These are phyloP conservation scores for Saccharomyces hybrid DNA, from an alignment of 1,139 yeast species.

Conservation along the genomic window DNA sequence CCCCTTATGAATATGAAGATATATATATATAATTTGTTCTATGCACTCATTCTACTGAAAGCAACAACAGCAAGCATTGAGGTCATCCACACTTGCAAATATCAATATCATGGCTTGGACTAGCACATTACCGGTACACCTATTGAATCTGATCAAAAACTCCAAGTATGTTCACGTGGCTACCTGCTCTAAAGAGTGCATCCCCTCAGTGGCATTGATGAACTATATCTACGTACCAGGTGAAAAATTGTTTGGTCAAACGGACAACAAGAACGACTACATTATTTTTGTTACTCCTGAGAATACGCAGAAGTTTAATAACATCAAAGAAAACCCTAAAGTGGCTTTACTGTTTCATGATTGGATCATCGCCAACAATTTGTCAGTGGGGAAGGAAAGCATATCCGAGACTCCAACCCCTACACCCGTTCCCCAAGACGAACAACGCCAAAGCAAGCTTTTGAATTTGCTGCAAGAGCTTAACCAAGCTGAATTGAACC, in stretches of 20 bases:
- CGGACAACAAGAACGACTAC: conserved; percentile 34
- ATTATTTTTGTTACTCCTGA: conserved; percentile 65
- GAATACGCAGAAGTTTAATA: conserved; percentile 61
- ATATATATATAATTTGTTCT: neutral
- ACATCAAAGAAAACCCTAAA: conserved; percentile 57
- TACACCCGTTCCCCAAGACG: conserved; percentile 4
- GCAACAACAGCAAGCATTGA: neutral
- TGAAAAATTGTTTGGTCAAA: conserved; percentile 30
- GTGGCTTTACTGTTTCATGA: conserved; percentile 82
- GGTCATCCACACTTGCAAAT: neutral
- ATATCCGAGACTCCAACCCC: conserved; percentile 22
- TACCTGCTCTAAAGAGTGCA: conserved; percentile 51
- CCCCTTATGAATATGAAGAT: neutral
- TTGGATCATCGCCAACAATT: conserved; percentile 59
- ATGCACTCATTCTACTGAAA: neutral
- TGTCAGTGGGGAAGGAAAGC: conserved; percentile 26
- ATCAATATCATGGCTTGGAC: conserved; percentile 17
- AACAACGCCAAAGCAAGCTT: conserved; percentile 30
- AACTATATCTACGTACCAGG: conserved; percentile 60
- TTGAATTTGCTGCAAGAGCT: conserved; percentile 60
- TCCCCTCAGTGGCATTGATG: conserved; percentile 85
- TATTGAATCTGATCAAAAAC: conserved; percentile 44
- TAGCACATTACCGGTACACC: conserved; percentile 49
- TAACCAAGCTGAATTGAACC: conserved; percentile 67
- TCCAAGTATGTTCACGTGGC: conserved; percentile 75